Evolutionary conservation across 2,329 filamentous ascomycete genomes (phyloP).

Genomic region (Monascus ruber): DNA sequence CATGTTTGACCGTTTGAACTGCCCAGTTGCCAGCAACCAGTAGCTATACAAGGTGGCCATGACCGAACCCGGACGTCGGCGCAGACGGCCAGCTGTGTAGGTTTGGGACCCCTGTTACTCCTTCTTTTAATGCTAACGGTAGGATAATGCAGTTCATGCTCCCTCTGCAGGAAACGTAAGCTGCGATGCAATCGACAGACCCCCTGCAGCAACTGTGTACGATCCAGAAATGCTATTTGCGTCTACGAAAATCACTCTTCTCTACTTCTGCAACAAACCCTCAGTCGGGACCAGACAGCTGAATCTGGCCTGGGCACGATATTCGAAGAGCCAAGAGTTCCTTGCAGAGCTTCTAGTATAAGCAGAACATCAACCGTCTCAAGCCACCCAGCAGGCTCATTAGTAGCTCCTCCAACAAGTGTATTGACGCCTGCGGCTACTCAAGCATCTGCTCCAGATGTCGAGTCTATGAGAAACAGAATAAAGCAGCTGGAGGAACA

Average conservation of each 20-base stretch:
- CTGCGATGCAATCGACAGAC: constrained; percentile 49
- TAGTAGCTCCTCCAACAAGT: constrained; percentile 4
- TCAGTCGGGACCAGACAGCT: background rate
- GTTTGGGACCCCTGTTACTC: constrained; percentile 5
- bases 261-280: constrained; percentile 1
- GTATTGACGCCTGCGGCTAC: constrained; percentile 11
- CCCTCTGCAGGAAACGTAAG: constrained; percentile 49
- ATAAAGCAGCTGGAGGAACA: constrained; percentile 37
- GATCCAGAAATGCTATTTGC: constrained; percentile 41
- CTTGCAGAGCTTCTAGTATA: background rate
- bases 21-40: background rate
- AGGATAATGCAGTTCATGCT: constrained; percentile 37
- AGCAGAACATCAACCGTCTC: constrained; percentile 1
- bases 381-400: constrained; percentile 1
- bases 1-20: too few species aligned
- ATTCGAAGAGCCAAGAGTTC: too few species aligned
- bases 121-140: constrained; percentile 4
- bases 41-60: constrained; percentile 6
- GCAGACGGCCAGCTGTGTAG: constrained; percentile 36
- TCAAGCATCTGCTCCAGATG: constrained; percentile 16
- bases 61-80: constrained; percentile 21
- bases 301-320: too few species aligned
- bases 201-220: constrained; percentile 53
- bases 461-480: constrained; percentile 28
- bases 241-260: constrained; percentile 31